A percentile compares a stretch with the other conserved stretches of the same genome.
Conservation (phyloP, 169 alveolate species). For the Pseudocohnilembus persalinus region DNA sequence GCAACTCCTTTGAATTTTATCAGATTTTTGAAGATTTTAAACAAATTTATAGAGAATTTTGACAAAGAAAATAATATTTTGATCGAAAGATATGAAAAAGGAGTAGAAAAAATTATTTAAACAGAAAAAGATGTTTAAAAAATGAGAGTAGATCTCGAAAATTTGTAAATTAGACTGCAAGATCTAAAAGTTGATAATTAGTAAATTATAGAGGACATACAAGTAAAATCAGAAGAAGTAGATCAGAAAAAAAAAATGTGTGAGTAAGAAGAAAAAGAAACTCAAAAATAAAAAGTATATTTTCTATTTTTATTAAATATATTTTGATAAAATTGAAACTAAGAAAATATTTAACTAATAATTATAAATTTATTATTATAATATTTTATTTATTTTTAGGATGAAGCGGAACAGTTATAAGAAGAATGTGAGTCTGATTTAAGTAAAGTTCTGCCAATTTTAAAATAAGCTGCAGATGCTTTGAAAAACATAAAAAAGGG, state of each 20-base stretch:
- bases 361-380: too few species aligned
- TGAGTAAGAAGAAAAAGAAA: conserved; percentile 67
- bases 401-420: conserved; percentile 66
- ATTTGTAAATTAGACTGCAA: conserved; percentile 64
- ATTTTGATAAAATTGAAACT: too few species aligned
- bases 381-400: conserved; percentile 3
- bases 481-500: conserved; percentile 34
- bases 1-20: neutral
- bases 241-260: conserved; percentile 69
- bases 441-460: conserved; percentile 79
- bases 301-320: too few species aligned
- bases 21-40: neutral
- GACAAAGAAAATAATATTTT: neutral
- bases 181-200: conserved; percentile 63
- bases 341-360: too few species aligned
- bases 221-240: conserved; percentile 66
- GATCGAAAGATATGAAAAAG: conserved; percentile 35
- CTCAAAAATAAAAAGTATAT: conserved; percentile 54
- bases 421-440: conserved; percentile 74
- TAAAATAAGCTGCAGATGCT: conserved; percentile 69
- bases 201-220: conserved; percentile 58
- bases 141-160: conserved; percentile 58
- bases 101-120: conserved; percentile 50
- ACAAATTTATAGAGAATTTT: neutral
- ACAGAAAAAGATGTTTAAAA: conserved; percentile 55